Evolutionary conservation across 768 basidiomycete genomes (phyloP).

Genomic region (Amanita phalloides): DNA sequence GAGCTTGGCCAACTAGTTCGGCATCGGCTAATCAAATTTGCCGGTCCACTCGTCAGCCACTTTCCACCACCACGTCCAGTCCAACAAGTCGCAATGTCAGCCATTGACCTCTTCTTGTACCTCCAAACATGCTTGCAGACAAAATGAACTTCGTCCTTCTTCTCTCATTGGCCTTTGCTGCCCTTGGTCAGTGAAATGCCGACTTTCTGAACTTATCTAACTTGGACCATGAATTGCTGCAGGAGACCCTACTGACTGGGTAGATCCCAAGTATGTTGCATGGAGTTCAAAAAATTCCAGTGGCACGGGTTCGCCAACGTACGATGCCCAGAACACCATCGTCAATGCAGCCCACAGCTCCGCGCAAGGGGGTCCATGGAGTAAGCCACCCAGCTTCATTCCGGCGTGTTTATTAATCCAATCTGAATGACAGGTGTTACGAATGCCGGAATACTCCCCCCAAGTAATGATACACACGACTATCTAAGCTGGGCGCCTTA

Average conservation of each 20-base stretch:
- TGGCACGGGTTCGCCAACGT: constrained; percentile 13
- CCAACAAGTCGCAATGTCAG: neutral
- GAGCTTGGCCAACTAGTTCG: no score
- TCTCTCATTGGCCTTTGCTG: neutral
- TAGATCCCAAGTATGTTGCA: constrained; percentile 32
- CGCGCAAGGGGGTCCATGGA: constrained; percentile 42
- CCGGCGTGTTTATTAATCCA: neutral
- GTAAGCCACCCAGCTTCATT: constrained; percentile 25
- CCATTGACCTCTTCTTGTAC: constrained; percentile 5
- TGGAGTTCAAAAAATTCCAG: constrained; percentile 14
- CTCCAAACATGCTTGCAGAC: neutral
- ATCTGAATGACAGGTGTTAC: constrained; percentile 29
- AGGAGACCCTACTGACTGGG: constrained; percentile 42
- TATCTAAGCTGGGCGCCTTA: constrained; percentile 68
- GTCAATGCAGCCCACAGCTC: constrained; percentile 23
- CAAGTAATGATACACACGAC: constrained; percentile 45
- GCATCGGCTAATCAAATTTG: neutral
- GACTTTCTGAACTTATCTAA: neutral
- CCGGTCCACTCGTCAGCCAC: neutral
- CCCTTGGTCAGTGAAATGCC: neutral
- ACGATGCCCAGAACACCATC: constrained; percentile 23
- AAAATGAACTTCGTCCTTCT: constrained; percentile 3
- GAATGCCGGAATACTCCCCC: constrained; percentile 33
- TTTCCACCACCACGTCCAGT: neutral
- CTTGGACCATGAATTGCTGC: neutral